phyloP scores from a whole-genome alignment of 176 grass and related monocot species.

The Triticum timopheevii region DNA sequence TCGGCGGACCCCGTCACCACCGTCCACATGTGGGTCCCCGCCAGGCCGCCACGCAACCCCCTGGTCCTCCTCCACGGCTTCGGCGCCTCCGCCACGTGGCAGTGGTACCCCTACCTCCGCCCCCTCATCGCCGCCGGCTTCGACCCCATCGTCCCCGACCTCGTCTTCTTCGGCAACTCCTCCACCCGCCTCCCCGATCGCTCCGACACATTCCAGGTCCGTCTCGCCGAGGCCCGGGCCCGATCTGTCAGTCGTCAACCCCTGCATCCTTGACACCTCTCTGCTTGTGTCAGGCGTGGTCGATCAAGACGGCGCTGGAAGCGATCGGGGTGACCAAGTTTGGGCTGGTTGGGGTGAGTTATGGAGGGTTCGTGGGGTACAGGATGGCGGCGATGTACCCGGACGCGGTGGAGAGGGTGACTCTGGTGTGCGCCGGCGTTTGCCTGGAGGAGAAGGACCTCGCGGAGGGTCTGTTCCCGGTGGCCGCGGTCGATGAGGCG shows the following conservation, averaged over 20 bases:
- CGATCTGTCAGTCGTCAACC: neutral
- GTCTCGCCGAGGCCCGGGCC: neutral
- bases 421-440: slow-evolving; percentile 69
- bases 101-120: slow-evolving; percentile 77
- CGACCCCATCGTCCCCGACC: slow-evolving; percentile 92
- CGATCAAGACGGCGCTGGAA: slow-evolving; percentile 65
- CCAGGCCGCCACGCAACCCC: slow-evolving; percentile 44
- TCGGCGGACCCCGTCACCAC: slow-evolving; percentile 38
- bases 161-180: slow-evolving; percentile 91
- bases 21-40: slow-evolving; percentile 78
- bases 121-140: slow-evolving; percentile 69
- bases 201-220: slow-evolving; percentile 62
- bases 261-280: neutral
- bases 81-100: slow-evolving; percentile 89
- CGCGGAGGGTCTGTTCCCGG: slow-evolving; percentile 64
- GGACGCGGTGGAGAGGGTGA: slow-evolving; percentile 53
- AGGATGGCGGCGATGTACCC: slow-evolving; percentile 64
- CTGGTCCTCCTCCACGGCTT: slow-evolving; percentile 91
- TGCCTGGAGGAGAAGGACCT: slow-evolving; percentile 94
- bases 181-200: slow-evolving; percentile 55
- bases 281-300: slow-evolving; percentile 29
- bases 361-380: slow-evolving; percentile 86
- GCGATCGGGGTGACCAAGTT: slow-evolving; percentile 51
- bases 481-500: slow-evolving; percentile 49
- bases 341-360: slow-evolving; percentile 71